Evolutionary conservation across 306 rosid species (phyloP).

Genomic region (Urtica urens): DNA sequence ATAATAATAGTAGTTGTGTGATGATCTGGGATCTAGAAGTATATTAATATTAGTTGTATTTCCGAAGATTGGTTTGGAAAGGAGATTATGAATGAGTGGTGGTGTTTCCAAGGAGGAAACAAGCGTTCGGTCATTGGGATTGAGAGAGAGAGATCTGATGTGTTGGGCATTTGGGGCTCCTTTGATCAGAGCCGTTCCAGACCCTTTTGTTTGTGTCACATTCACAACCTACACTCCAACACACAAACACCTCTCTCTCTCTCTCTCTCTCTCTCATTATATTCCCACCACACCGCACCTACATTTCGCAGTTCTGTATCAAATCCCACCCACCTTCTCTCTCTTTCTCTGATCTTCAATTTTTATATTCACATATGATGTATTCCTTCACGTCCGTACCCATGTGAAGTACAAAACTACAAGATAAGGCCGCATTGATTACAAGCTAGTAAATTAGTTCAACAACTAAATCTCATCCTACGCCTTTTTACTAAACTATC

Average conservation of each 20-base stretch:
- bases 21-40: too few species aligned
- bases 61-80: too few species aligned
- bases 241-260: neutral
- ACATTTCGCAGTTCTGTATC: constrained; percentile 18
- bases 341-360: neutral
- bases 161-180: constrained; percentile 91
- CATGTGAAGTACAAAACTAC: constrained; percentile 11
- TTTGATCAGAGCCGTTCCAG: constrained; percentile 46
- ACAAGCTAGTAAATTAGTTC: constrained; percentile 1
- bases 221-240: constrained; percentile 47
- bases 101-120: constrained; percentile 96
- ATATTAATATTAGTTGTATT: too few species aligned
- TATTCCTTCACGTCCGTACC: constrained; percentile 20
- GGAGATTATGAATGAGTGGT: constrained; percentile 13
- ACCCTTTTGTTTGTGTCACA: constrained; percentile 35
- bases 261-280: neutral
- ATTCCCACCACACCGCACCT: neutral
- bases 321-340: constrained; percentile 7
- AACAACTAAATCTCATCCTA: too few species aligned
- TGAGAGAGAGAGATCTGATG: constrained; percentile 26
- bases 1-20: too few species aligned
- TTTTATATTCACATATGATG: neutral
- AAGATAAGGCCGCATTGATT: neutral
- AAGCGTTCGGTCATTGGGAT: constrained; percentile 51
- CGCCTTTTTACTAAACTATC: too few species aligned